Base-by-base conservation (phyloP, 352 stramenopile species). In the Albugo candida region DNA sequence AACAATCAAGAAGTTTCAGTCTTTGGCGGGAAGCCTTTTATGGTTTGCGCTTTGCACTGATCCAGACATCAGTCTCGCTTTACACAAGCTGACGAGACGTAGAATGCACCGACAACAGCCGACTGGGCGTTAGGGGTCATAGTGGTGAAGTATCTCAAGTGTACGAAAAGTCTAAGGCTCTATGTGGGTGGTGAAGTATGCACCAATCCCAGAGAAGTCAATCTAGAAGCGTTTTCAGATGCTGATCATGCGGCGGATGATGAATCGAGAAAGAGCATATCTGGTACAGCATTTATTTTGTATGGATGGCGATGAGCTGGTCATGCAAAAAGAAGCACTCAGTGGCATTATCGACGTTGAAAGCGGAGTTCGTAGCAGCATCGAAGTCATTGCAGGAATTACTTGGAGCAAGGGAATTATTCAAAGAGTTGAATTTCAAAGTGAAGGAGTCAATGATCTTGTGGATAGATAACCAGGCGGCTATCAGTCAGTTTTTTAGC, bases 1-100 rank as follows among this genome's bases (percentile, higher is more conserved):
- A 8, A 65, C 49, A 0, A 24, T 60, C 4, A 46, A 45, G 36
- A 59, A 18, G 5, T 66, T 71, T 17, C 57, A 63, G 55, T 65
- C 59, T 0, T 13, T 75, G 5, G 51, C 67, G 0, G 60, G 58
- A 0, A 69, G 53, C 16, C 47, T 67, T 13, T 17, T 65, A 11
- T 67, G 63, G 59, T 19, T 65, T 0, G 21, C 58, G 2, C 18
- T 55, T 0, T 65, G 51, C 42, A 67, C 54, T 0, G 17, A 55
- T 5, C 56, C 62, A 0, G 51, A 63, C 47, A 64, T 61, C 16
- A 13, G 52, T 0, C 63, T 54, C 42, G 58, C 48, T 0, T 50
- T 67, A 5, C n/a, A n/a, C 18, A 12, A 37, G 11, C 56, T 48
- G 20, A 59, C 56, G 0, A 24, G 59, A 4, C 44, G 19, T 1